A percentile compares a stretch with the other conserved stretches of the same genome.
These are phyloP conservation scores for Populus nigra DNA, from an alignment of 345 rosid species.

Conservation along the genomic window DNA sequence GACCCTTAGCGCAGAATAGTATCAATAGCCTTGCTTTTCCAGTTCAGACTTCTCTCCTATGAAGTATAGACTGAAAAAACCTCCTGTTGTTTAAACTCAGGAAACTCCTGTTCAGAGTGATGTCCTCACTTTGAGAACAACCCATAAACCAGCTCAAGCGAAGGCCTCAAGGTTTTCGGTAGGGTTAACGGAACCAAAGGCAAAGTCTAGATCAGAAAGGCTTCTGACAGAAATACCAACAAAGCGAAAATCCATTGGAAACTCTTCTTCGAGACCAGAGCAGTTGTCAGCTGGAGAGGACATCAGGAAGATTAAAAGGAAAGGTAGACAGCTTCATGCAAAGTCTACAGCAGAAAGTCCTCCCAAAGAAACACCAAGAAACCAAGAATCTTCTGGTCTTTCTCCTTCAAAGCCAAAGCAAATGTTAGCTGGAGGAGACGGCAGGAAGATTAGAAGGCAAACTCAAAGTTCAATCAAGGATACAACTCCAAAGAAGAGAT, in stretches of 20 bases:
- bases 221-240: no score
- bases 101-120: constrained; percentile 16
- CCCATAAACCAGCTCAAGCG: constrained; percentile 20
- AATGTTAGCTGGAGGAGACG: constrained; percentile 45
- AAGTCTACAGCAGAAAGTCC: constrained; percentile 46
- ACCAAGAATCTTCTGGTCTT: constrained; percentile 32
- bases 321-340: background rate
- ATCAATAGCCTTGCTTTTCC: background rate
- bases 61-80: background rate
- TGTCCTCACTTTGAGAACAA: constrained; percentile 21
- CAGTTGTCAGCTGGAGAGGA: no score
- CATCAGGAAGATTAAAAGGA: no score
- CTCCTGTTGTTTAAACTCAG: constrained; percentile 7
- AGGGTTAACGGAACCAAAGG: constrained; percentile 11
- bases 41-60: background rate
- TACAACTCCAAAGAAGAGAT: constrained; percentile 49
- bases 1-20: background rate
- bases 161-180: constrained; percentile 29
- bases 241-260: no score
- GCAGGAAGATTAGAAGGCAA: constrained; percentile 53
- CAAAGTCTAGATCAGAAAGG: no score
- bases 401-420: constrained; percentile 48
- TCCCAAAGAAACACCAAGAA: constrained; percentile 43
- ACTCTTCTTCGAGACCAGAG: no score
- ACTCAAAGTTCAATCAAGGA: constrained; percentile 38